Conservation (phyloP, 2,329 filamentous ascomycete genomes). For the Aspergillus vadensis region DNA sequence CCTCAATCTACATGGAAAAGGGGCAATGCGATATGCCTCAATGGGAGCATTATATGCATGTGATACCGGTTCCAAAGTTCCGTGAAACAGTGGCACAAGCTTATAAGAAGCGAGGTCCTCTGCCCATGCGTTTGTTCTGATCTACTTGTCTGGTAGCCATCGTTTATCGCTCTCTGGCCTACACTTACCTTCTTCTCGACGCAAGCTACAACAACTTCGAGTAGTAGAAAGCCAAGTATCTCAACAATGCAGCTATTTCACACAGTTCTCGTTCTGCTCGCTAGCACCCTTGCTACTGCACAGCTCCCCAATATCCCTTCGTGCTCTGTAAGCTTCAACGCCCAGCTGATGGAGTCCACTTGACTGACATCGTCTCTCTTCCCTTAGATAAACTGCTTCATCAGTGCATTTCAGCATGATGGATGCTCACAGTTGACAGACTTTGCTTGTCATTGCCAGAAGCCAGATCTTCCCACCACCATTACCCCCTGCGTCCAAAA, state of each 20-base stretch:
- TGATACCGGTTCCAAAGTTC: not conserved
- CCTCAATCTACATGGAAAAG: not conserved
- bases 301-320: constrained; percentile 49
- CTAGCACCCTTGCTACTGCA: constrained; percentile 49
- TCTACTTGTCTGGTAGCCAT: not conserved
- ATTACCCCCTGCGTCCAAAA: constrained; percentile 52
- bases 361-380: not conserved
- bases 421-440: constrained; percentile 51
- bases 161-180: not conserved
- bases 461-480: constrained; percentile 43
- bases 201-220: too few species aligned
- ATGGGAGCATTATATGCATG: not conserved
- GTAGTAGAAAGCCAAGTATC: not conserved
- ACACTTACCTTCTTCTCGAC: not conserved
- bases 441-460: constrained; percentile 54
- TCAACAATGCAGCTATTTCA: constrained; percentile 39
- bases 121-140: not conserved
- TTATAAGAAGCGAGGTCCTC: not conserved
- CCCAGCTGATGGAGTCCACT: not conserved
- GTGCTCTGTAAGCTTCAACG: constrained; percentile 46
- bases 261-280: constrained; percentile 40
- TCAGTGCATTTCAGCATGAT: constrained; percentile 43
- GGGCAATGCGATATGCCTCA: too few species aligned
- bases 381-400: constrained; percentile 51
- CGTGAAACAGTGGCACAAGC: not conserved